Base-by-base conservation (phyloP, 176 grass and related monocot genomes). In the Eragrostis nindensis region DNA sequence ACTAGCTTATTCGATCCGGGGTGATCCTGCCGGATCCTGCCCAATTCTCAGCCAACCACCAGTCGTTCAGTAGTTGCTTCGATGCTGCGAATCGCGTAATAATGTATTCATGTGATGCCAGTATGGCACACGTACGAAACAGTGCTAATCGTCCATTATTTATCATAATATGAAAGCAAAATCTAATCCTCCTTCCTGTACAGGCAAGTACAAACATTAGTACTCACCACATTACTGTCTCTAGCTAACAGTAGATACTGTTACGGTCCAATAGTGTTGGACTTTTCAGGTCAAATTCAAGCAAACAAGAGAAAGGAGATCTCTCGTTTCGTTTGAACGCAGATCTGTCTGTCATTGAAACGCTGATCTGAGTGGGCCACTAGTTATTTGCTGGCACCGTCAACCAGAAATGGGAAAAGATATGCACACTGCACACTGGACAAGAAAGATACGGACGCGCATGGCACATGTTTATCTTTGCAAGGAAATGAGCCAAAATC, bases 11-110 rank as follows among this genome's bases (percentile, higher is more conserved):
- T 59, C 27, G 16, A 85, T 81, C 71, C 21, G 82, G 45, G 55
- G 25, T 54, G 82, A 89, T 89, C 87, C 76, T 87, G 73, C 79
- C 79, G 52, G 78, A 71, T 81, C 78, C 79, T 83, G 71, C 87
- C 76, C 40, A 68, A 68, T 62, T 79, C 82, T 36, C 77, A 55
- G 9, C 84, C 70, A 80, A 75, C 77, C 77, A 66, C 77, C 22
- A 19, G 9, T 25, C 68, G 75, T 60, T 63, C 30, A 0, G 36
- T 68, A 44, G 64, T 76, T 76, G 71, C 77, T 66, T 77, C 82
- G 5, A 57, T 71, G 71, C 76, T 41, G 19, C 81, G 64, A 74
- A 21, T 38, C 39, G 25, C 18, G 1, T 27, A 61, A 61, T 61
- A 61, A 61, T 61, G 57, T 61, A 27, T 57, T 57, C 57, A 43